Evolutionary conservation across 768 basidiomycete species (phyloP), one percentile per base, ranked within the genome.

Genomic region (Tricholoma matsutake): DNA sequence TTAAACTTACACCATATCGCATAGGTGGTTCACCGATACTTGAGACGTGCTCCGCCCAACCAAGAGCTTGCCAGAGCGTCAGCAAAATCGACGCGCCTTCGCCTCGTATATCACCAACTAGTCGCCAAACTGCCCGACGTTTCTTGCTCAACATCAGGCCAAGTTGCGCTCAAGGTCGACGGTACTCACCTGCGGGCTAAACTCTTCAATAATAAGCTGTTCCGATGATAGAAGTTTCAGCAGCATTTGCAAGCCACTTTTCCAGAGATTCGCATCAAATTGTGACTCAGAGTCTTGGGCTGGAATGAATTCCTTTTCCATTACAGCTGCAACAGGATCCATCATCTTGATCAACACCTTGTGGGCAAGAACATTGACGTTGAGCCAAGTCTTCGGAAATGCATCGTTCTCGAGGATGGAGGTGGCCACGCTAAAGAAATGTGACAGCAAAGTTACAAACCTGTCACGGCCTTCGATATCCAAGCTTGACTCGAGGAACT

Each of bases 101-200:
- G 9, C 94, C 95, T 22, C 96, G 86, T 67, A 98, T 86, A 75
- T 98, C 96, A 28, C 95, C 95, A 5, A 92, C 94, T n/a, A 98
- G 84, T 37, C 93, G 85, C 96, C 96, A 98, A 9, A 96, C 92
- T 3, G 96, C 92, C 45, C 96, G 87, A 43, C 94, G 91, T 87
- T 94, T 94, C 92, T 97, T 56, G 55, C 41, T 32, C 63, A 18
- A 66, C 63, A 29, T 57, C 37, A 51, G 35, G 47, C 11, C 31
- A 41, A 22, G 59, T 58, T 18, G 34, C 32, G n/a, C 28, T 61
- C 58, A 29, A 31, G 9, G 58, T 56, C n/a, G 53, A 28, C 60
- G 37, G 35, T 35, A 54, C 76, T 37, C 61, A 91, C 93, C 83
- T 96, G 96, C 1, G 95, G 92, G 68, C 88, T 93, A 63, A 96